phyloP scores from a whole-genome alignment of 2,329 filamentous ascomycete genomes.

The Claviceps purpurea region DNA sequence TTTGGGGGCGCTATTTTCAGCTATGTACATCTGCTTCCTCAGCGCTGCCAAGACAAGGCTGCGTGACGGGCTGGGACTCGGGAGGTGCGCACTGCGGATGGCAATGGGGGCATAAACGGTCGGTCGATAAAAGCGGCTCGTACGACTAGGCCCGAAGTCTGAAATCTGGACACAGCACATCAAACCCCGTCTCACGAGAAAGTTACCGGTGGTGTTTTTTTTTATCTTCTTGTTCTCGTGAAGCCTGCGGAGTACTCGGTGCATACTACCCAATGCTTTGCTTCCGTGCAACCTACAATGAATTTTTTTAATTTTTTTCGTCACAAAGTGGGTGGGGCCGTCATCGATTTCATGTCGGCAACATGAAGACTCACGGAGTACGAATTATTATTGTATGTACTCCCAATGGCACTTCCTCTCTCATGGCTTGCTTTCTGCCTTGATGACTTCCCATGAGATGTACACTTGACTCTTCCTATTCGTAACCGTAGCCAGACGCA shows the following conservation, averaged over 20 bases:
- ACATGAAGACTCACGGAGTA: background rate
- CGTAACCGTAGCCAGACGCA: no score
- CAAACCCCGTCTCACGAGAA: background rate
- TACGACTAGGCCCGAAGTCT: background rate
- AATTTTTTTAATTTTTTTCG: background rate
- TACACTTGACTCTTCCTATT: no score
- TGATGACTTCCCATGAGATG: no score
- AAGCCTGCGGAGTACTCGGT: no score
- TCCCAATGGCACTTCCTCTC: background rate
- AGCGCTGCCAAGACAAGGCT: background rate
- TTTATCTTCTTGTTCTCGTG: background rate
- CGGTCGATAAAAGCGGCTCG: background rate
- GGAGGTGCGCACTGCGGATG: background rate
- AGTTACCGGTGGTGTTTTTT: background rate
- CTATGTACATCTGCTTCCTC: background rate
- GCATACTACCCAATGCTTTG: no score
- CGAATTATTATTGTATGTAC: background rate
- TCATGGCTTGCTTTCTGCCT: no score
- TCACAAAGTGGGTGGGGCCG: background rate
- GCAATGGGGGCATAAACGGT: no score
- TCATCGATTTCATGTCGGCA: no score
- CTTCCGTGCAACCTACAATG: no score
- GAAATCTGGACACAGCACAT: no score
- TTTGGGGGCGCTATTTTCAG: background rate
- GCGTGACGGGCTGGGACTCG: background rate